Percentiles rank a stretch among this genome's conserved stretches.
These are phyloP conservation scores for Chaetomium olivaceum DNA, from an alignment of 2,329 filamentous ascomycete species.

Conservation along the genomic window DNA sequence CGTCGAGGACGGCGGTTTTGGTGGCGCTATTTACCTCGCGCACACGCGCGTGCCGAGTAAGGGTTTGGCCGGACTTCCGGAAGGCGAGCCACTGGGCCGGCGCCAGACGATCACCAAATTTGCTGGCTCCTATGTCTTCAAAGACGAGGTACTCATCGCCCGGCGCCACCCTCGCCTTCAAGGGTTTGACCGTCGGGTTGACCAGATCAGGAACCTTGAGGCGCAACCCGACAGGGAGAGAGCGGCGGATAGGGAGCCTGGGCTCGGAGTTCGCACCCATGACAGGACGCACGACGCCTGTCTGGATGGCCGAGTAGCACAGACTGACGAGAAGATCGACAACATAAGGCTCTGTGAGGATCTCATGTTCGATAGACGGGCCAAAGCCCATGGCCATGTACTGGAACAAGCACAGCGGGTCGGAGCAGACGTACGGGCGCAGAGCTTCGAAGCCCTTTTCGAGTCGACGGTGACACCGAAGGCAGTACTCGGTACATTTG, in stretches of 20 bases:
- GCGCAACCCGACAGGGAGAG: constrained; percentile 47
- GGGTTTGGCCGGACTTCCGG: neutral
- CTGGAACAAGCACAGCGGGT: constrained; percentile 78
- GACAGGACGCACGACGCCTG: neutral
- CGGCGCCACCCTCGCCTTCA: neutral
- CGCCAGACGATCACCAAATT: neutral
- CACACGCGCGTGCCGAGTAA: constrained; percentile 16
- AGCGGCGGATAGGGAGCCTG: constrained; percentile 44
- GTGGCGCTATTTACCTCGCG: constrained; percentile 26
- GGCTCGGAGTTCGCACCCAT: neutral
- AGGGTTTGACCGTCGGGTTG: neutral
- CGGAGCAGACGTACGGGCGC: constrained; percentile 77
- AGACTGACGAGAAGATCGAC: constrained; percentile 84
- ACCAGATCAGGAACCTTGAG: constrained; percentile 38
- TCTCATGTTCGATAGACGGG: constrained; percentile 81
- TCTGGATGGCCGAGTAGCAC: constrained; percentile 61
- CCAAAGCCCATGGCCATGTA: constrained; percentile 86
- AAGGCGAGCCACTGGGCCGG: constrained; percentile 29
- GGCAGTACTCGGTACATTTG: constrained; percentile 81
- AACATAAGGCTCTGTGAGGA: constrained; percentile 74
- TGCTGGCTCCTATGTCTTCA: neutral
- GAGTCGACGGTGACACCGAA: constrained; percentile 76
- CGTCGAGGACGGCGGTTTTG: neutral
- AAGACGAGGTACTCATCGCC: constrained; percentile 17
- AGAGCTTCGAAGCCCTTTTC: constrained; percentile 65